Evolutionary conservation across 148 eudicot species (phyloP).

Genomic region (Oxyria digyna): DNA sequence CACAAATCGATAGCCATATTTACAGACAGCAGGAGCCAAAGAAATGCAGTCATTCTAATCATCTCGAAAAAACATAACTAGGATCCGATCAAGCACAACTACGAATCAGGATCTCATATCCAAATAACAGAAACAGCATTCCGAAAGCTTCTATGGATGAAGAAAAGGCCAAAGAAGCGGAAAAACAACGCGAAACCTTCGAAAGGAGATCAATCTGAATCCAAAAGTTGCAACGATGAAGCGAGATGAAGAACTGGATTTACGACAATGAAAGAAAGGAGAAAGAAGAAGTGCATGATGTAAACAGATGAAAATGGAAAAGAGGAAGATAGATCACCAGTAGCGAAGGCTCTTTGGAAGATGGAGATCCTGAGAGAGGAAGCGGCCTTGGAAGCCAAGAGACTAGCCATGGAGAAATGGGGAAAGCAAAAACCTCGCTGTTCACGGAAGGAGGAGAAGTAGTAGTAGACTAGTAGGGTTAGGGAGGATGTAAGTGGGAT

Average conservation of each 20-base stretch:
- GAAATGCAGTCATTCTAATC: not conserved
- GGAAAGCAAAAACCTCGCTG: no score
- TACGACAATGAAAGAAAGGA: not conserved
- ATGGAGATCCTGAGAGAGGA: conserved; percentile 48
- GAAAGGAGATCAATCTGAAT: not conserved
- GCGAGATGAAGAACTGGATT: not conserved
- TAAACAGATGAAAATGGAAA: not conserved
- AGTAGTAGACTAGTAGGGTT: no score
- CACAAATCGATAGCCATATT: not conserved
- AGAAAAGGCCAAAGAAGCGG: not conserved
- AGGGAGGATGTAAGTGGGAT: no score
- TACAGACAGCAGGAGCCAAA: not conserved
- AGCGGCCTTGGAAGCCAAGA: conserved; percentile 56
- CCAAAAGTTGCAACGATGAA: not conserved
- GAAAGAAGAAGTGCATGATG: not conserved
- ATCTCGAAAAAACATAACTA: not conserved
- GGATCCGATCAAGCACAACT: not conserved
- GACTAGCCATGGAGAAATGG: no score
- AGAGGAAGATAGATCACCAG: conserved; percentile 26
- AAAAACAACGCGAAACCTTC: not conserved
- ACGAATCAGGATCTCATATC: no score
- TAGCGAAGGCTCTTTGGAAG: conserved; percentile 41
- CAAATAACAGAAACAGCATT: no score
- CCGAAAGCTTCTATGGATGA: not conserved
- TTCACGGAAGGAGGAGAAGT: no score